A percentile compares a stretch with the other conserved stretches of the same genome.
These are phyloP conservation scores for Fusarium anguioides DNA, from an alignment of 2,329 filamentous ascomycete species.

Conservation along the genomic window DNA sequence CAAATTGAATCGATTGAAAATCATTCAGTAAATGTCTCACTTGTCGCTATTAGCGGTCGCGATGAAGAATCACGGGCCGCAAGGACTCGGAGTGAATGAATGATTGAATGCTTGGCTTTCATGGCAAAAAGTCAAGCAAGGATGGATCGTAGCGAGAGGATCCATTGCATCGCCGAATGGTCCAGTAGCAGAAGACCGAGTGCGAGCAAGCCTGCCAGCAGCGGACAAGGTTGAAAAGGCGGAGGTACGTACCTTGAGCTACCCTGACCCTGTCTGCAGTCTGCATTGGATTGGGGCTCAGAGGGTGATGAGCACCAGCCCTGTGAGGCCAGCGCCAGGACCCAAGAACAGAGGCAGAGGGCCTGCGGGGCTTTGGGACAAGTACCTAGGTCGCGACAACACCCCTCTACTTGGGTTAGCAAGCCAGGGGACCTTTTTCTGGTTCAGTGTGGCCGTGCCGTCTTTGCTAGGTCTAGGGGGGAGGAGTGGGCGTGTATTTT, in stretches of 20 bases:
- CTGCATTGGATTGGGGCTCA: conserved; percentile 31
- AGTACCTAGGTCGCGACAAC: conserved; percentile 2
- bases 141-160: conserved; percentile 11
- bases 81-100: conserved; percentile 7
- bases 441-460: conserved; percentile 34
- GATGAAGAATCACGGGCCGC: neutral
- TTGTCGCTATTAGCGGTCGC: neutral
- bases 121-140: neutral
- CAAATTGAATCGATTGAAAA: neutral
- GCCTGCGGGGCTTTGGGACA: conserved; percentile 13
- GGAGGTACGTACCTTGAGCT: conserved; percentile 33
- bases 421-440: conserved; percentile 35
- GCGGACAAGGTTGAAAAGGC: conserved; percentile 33
- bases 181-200: conserved; percentile 13
- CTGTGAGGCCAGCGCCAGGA: conserved; percentile 41
- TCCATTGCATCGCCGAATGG: conserved; percentile 10
- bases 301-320: conserved; percentile 40
- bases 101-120: neutral
- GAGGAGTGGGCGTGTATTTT: conserved; percentile 1
- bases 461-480: conserved; percentile 1
- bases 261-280: conserved; percentile 5
- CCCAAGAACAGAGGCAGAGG: conserved; percentile 6
- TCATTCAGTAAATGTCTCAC: neutral
- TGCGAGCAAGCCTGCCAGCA: conserved; percentile 16
- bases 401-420: conserved; percentile 10